phyloP scores from a whole-genome alignment of 306 rosid genomes.

The Sindora glabra region DNA sequence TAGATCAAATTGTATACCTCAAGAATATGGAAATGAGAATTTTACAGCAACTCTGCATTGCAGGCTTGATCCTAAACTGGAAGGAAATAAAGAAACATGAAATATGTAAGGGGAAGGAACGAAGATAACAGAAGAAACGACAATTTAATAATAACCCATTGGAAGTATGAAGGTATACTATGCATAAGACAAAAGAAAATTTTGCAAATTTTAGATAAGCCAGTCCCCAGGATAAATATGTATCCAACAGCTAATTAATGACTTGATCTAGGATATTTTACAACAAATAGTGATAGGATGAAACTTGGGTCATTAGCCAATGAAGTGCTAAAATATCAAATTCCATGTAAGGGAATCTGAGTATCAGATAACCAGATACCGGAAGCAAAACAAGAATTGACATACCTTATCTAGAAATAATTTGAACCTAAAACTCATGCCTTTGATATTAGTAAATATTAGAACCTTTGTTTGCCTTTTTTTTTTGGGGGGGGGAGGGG shows the following conservation, averaged over 20 bases:
- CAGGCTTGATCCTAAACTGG: constrained; percentile 90
- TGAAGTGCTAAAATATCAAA: not conserved
- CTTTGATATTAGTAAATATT: constrained; percentile 74
- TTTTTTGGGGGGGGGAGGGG: too few species aligned
- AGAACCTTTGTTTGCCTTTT: constrained; percentile 83
- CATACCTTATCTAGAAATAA: constrained; percentile 85
- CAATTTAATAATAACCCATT: not conserved
- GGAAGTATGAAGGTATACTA: not conserved
- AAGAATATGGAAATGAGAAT: constrained; percentile 93
- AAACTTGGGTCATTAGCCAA: constrained; percentile 5
- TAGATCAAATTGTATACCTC: constrained; percentile 49
- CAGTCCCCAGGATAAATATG: not conserved
- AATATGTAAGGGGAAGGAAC: not conserved
- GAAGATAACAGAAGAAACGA: not conserved
- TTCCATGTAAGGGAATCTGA: too few species aligned
- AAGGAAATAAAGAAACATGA: constrained; percentile 3
- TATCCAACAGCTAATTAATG: not conserved
- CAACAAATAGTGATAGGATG: too few species aligned
- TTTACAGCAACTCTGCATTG: constrained; percentile 97
- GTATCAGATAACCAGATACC: too few species aligned
- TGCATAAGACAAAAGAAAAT: not conserved
- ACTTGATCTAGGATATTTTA: not conserved
- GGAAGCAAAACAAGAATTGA: constrained; percentile 2
- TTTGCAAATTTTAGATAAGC: not conserved
- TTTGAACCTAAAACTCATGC: constrained; percentile 73